Conservation (phyloP, 2,329 filamentous ascomycete genomes). For the Didymella glomerata region DNA sequence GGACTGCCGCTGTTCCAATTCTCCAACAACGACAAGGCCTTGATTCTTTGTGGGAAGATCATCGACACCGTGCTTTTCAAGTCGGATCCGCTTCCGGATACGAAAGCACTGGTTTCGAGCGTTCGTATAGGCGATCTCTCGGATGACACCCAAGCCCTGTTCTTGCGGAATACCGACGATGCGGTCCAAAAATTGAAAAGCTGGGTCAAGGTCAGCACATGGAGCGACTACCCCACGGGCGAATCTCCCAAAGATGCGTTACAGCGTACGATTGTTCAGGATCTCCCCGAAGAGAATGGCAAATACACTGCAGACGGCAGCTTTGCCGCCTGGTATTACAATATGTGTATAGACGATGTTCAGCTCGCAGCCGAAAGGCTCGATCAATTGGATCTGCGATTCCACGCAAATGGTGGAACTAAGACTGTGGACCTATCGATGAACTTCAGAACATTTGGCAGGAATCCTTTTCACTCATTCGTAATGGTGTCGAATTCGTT, state of each 20-base stretch:
- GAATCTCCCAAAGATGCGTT: constrained; percentile 8
- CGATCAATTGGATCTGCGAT: background rate
- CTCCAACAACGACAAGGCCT: background rate
- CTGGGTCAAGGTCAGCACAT: constrained; percentile 15
- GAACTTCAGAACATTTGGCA: background rate
- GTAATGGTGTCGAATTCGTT: background rate
- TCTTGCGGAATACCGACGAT: background rate
- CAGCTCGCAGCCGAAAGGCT: background rate
- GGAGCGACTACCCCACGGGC: constrained; percentile 12
- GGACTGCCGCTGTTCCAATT: background rate
- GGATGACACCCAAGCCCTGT: background rate
- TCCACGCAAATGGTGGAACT: background rate
- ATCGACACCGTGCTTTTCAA: background rate
- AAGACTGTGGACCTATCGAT: background rate
- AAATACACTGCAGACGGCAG: background rate
- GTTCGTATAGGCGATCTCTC: background rate
- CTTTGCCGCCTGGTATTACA: constrained; percentile 12
- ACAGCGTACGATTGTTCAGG: constrained; percentile 7
- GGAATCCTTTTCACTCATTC: background rate
- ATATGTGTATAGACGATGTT: constrained; percentile 2
- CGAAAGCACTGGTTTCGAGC: background rate
- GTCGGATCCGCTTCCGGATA: background rate
- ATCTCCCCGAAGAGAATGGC: constrained; percentile 3
- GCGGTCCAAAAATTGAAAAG: background rate
- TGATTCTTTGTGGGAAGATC: background rate